Evolutionary conservation across 2,329 filamentous ascomycete genomes (phyloP).

Genomic region (Epichloe elymi): DNA sequence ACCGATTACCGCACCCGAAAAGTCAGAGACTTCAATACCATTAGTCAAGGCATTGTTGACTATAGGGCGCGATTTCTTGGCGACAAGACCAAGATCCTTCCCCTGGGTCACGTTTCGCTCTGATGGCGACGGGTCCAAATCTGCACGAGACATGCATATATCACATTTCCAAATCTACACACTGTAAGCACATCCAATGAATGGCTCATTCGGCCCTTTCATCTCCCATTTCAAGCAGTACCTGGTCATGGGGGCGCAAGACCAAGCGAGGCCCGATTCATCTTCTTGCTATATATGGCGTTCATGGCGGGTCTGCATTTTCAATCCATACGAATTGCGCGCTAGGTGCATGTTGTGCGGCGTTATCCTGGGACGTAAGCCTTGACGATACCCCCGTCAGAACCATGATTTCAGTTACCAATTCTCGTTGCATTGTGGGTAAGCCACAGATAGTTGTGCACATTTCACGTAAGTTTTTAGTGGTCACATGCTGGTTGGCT

Average conservation of each 20-base stretch:
- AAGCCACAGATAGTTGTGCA: not conserved
- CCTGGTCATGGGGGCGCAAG: not conserved
- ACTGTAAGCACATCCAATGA: conserved; percentile 4
- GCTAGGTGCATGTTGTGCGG: not conserved
- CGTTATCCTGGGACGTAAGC: conserved; percentile 2
- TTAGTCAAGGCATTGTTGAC: conserved; percentile 53
- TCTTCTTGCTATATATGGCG: not conserved
- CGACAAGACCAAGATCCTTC: conserved; percentile 50
- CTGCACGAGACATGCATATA: not conserved
- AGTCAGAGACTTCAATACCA: conserved; percentile 51
- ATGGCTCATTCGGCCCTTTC: not conserved
- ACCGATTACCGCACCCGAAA: conserved; percentile 45
- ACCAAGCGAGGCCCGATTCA: not conserved
- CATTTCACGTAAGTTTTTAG: conserved; percentile 1
- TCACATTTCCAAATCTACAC: not conserved
- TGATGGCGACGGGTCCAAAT: not conserved
- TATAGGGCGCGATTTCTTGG: conserved; percentile 52
- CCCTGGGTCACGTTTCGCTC: conserved; percentile 34
- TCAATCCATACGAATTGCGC: not conserved
- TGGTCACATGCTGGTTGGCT: not conserved
- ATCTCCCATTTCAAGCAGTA: not conserved
- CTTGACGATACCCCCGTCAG: conserved; percentile 4
- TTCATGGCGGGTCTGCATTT: not conserved
- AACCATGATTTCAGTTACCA: not conserved
- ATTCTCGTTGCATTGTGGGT: not conserved